A percentile compares a stretch with the other conserved stretches of the same genome.
phyloP scores from a whole-genome alignment of 208 protist genomes.

The Trypanosoma avium region DNA sequence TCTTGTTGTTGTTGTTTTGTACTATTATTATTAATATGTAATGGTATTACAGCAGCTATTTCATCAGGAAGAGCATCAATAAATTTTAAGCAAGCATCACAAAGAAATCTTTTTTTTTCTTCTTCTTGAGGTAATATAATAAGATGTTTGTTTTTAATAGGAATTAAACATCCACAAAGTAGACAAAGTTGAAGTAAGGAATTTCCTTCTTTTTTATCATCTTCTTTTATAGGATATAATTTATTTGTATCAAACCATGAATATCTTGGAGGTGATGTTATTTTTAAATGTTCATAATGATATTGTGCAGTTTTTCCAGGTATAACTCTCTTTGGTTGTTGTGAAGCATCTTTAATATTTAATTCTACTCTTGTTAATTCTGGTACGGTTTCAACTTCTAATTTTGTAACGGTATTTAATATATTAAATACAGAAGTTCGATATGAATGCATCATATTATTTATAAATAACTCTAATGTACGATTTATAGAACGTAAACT shows the following conservation, averaged over 20 bases:
- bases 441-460: constrained; percentile 40
- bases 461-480: constrained; percentile 68
- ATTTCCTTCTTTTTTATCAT: not conserved
- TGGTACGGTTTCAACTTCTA: constrained; percentile 30
- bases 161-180: constrained; percentile 12
- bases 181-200: constrained; percentile 1
- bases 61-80: not conserved
- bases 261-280: constrained; percentile 2
- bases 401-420: constrained; percentile 59
- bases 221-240: not conserved
- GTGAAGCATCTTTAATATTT: not conserved
- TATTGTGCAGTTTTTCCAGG: constrained; percentile 32
- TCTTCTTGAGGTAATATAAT: not conserved
- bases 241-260: not conserved
- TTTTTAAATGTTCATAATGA: constrained; percentile 18
- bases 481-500: constrained; percentile 51
- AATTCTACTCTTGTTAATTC: constrained; percentile 11
- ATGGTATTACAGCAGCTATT: not conserved
- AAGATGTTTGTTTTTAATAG: not conserved
- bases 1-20: not conserved
- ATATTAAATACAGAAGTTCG: constrained; percentile 84
- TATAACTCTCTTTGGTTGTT: constrained; percentile 28
- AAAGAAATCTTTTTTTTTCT: not conserved
- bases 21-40: not conserved
- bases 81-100: constrained; percentile 6